Evolutionary conservation across 495 filamentous ascomycete species (phyloP).

Genomic region (Talaromyces stipitatus): DNA sequence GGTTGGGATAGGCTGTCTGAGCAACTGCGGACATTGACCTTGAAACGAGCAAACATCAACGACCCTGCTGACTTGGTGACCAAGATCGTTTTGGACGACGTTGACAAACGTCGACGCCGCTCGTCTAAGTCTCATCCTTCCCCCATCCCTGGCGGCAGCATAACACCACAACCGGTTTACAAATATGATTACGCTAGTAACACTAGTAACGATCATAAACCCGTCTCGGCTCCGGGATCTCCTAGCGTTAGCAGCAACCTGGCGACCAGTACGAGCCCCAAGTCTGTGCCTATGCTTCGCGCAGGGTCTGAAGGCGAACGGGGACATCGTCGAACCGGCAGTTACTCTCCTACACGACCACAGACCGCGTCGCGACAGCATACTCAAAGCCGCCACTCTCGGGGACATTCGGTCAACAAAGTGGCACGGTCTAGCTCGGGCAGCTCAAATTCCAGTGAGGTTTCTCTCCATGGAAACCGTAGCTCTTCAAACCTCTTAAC

Average conservation of each 20-base stretch:
- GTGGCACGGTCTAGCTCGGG: constrained; percentile 81
- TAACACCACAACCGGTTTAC: constrained; percentile 45
- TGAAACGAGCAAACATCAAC: constrained; percentile 81
- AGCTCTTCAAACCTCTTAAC: constrained; percentile 66
- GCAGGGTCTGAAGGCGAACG: constrained; percentile 41
- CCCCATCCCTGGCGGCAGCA: constrained; percentile 55
- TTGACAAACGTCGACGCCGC: constrained; percentile 80
- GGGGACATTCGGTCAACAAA: constrained; percentile 49
- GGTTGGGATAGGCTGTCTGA: constrained; percentile 93
- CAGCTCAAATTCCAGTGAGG: constrained; percentile 81
- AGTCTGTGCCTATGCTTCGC: constrained; percentile 40
- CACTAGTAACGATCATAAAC: constrained; percentile 23
- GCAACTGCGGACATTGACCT: constrained; percentile 79
- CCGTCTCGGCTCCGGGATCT: constrained; percentile 54
- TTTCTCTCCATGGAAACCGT: constrained; percentile 58
- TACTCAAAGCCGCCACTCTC: constrained; percentile 46
- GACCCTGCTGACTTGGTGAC: constrained; percentile 86
- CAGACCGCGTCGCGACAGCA: constrained; percentile 55
- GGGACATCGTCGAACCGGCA: constrained; percentile 51
- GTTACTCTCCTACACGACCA: constrained; percentile 73
- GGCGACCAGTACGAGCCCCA: constrained; percentile 37
- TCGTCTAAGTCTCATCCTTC: constrained; percentile 80
- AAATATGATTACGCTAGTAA: constrained; percentile 41
- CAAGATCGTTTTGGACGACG: constrained; percentile 90
- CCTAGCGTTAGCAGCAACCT: constrained; percentile 46